These are phyloP conservation scores for Isabelozyma heimii DNA, from an alignment of 805 yeast genomes.

Conservation along the genomic window DNA sequence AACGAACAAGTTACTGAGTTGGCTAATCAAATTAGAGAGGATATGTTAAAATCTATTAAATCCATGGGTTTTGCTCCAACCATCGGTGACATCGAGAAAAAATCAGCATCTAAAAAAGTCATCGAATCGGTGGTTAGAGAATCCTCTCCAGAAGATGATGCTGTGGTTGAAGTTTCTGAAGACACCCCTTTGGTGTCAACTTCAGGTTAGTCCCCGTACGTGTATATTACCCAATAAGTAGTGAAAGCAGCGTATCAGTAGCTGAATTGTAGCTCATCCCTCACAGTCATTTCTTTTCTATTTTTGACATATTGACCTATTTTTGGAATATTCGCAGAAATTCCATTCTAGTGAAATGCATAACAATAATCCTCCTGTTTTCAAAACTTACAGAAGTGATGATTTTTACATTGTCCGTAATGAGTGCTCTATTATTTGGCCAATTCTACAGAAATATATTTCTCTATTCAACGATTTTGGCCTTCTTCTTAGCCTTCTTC, in stretches of 20 bases:
- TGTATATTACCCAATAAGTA: conserved; percentile 3
- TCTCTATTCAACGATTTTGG: conserved; percentile 29
- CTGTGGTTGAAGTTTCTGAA: conserved; percentile 15
- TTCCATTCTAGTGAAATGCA: no score
- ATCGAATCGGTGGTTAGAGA: conserved; percentile 1
- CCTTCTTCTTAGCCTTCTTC: conserved; percentile 38
- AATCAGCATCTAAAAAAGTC: not conserved
- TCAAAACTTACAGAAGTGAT: not conserved
- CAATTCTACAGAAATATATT: not conserved
- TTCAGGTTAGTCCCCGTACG: not conserved
- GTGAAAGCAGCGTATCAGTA: not conserved
- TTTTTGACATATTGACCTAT: no score
- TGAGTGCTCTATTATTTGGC: no score
- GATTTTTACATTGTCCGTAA: no score
- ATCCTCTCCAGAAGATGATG: conserved; percentile 6
- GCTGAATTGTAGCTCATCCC: not conserved
- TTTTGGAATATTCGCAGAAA: no score
- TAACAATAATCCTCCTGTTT: no score
- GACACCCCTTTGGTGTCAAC: conserved; percentile 18
- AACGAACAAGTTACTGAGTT: conserved; percentile 69
- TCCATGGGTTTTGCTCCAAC: conserved; percentile 41
- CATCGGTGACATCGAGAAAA: not conserved
- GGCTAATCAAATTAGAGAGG: conserved; percentile 50
- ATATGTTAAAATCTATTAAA: conserved; percentile 49
- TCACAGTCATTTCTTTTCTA: not conserved